Conservation (phyloP, 352 stramenopile species). For the Pythium scleroteichum region DNA sequence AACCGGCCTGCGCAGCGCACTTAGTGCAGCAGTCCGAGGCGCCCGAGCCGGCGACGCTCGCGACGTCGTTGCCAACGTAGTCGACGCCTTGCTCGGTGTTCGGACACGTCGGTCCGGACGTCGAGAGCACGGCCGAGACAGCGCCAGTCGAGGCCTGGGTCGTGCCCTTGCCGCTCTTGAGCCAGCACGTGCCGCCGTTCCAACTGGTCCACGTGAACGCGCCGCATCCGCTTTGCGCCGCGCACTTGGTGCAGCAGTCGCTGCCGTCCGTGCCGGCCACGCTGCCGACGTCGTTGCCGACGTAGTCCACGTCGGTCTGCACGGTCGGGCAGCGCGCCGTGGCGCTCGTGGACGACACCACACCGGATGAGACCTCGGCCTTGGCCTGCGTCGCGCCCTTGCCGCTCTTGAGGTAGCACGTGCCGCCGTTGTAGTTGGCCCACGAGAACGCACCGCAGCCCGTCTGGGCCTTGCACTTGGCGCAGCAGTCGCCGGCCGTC, state of each 20-base stretch:
- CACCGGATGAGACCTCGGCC: constrained; percentile 23
- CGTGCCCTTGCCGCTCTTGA: constrained; percentile 36
- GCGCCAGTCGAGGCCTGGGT: constrained; percentile 1
- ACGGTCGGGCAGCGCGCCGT: neutral
- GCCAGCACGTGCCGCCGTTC: constrained; percentile 51
- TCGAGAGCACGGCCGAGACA: constrained; percentile 3
- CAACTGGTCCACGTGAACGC: constrained; percentile 43
- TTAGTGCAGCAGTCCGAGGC: constrained; percentile 16
- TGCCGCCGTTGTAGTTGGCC: neutral
- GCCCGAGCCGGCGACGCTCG: neutral
- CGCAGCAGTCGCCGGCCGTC: neutral
- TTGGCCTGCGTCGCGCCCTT: neutral
- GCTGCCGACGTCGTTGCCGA: constrained; percentile 27
- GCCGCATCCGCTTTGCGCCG: constrained; percentile 3
- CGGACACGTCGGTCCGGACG: neutral
- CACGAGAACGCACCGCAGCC: constrained; percentile 14
- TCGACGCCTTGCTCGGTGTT: constrained; percentile 12
- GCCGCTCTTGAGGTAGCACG: constrained; percentile 5
- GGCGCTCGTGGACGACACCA: neutral
- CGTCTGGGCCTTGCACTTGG: neutral
- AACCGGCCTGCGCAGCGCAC: constrained; percentile 6
- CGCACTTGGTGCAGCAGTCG: constrained; percentile 22
- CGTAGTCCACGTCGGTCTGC: constrained; percentile 22
- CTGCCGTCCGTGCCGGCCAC: neutral
- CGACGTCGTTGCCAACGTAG: constrained; percentile 33